Percentiles rank a stretch among this genome's conserved stretches.
Conservation (phyloP, 352 stramenopile species). For the Pythium vanterpoolii region DNA sequence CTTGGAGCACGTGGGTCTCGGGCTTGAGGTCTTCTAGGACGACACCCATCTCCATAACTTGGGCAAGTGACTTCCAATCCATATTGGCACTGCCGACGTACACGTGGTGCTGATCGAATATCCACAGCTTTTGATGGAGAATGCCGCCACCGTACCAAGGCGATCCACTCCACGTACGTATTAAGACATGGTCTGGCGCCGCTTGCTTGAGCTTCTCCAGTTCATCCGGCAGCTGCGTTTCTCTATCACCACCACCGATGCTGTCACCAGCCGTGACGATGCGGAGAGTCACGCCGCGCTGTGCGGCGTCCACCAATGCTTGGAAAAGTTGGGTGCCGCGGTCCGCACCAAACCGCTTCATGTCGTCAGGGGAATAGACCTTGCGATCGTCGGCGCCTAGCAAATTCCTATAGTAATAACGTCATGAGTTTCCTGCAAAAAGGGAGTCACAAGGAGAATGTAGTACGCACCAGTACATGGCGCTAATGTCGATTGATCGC, state of each 20-base stretch:
- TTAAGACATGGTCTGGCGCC: slow-evolving; percentile 31
- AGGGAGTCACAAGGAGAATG: neutral
- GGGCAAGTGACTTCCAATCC: slow-evolving; percentile 82
- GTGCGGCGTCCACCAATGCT: slow-evolving; percentile 43
- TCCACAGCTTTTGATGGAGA: slow-evolving; percentile 81
- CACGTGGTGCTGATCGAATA: slow-evolving; percentile 60
- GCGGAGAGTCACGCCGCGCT: slow-evolving; percentile 50
- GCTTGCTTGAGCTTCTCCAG: slow-evolving; percentile 42
- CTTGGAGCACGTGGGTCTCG: slow-evolving; percentile 33
- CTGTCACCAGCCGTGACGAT: slow-evolving; percentile 45
- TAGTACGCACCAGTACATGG: slow-evolving; percentile 67
- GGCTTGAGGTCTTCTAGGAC: slow-evolving; percentile 46
- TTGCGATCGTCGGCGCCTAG: slow-evolving; percentile 50
- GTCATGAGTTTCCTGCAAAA: neutral
- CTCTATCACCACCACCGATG: neutral
- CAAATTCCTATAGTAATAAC: slow-evolving; percentile 37
- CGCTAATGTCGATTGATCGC: slow-evolving; percentile 62
- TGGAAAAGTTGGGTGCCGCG: slow-evolving; percentile 48
- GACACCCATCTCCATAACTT: slow-evolving; percentile 85
- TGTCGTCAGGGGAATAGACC: slow-evolving; percentile 49
- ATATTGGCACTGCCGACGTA: slow-evolving; percentile 85
- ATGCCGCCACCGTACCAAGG: slow-evolving; percentile 80
- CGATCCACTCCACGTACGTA: slow-evolving; percentile 56
- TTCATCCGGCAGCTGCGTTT: slow-evolving; percentile 38
- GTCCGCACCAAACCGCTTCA: slow-evolving; percentile 55